Evolutionary conservation across 192 early-diverging fungal species (phyloP), one percentile per base, ranked within the genome.

Genomic region (Mortierella hygrophila): DNA sequence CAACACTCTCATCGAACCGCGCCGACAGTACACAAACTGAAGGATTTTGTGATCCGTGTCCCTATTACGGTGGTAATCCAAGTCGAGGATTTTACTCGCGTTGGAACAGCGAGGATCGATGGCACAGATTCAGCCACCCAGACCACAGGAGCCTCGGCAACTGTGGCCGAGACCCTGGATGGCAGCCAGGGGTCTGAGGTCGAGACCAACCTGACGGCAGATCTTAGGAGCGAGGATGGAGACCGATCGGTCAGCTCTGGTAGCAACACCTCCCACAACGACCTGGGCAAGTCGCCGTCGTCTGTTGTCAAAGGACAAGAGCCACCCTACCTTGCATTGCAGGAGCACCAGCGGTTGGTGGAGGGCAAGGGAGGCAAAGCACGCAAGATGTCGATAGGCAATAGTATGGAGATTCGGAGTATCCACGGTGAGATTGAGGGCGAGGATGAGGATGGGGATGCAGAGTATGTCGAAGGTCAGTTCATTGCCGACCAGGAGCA

Each of bases 1-100:
- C 70, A 77, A 69, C 76, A 47, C 6, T 63, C 47, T 0, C 72
- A 75, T 6, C 65, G 70, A 46, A 71, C 69, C 3, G 57, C 44
- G 23, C 70, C 72, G 0, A 54, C 68, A 10, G 78, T 85, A 1
- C 78, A 85, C 13, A 85, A 72, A 40, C 63, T 85, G 9, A 85
- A 85, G 23, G 83, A 85, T 10, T 85, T 85, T 35, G 83, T 85
- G 26, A 80, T 85, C 4, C 65, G 78, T 16, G 83, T 85, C 3
- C 83, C 83, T 8, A 77, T 85, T 18, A 85, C 74, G 29, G 75
- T 85, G 2, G 78, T 80, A 47, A 79, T 85, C 8, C 78, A 85
- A 42, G 78, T 76, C 15, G 76, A 83, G 38, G 82, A 84, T 40
- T 46, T 71, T 0, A 16, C 49, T 4, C 52, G 44, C 6, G 54